Evolutionary conservation across 2,329 filamentous ascomycete genomes (phyloP), one percentile per base, ranked within the genome.

Genomic region (Nothophaeocryptopus gaeumannii): DNA sequence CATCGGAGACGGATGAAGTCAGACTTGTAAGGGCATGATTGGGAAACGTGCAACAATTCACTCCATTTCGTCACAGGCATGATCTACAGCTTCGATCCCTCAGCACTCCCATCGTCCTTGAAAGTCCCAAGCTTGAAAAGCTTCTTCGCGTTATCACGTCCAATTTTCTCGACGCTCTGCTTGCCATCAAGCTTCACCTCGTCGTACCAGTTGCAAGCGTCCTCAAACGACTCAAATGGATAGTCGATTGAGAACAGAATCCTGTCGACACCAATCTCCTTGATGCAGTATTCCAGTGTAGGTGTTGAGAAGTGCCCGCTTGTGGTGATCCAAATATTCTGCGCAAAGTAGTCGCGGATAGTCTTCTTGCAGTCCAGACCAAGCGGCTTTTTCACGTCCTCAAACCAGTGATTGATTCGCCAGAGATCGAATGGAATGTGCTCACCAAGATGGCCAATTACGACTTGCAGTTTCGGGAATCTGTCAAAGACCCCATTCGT

Each of bases 241-340:
- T 64, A 66, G 38, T 66, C 63, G 29, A 66, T 63, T 2, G 54
- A 59, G 55, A 64, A 66, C 30, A 66, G 39, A 20, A 66, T 63
- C 16, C 62, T 49, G 15, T 60, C 57, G 2, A 48, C 57, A 7
- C 77, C 72, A 26, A 81, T 66, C 55, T 79, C 72, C 14, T 70
- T 67, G 14, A 77, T 68, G 39, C 73, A 74, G 45, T 72, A 81
- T 53, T 79, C 69, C 38, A 81, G 63, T 1, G 77, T 78, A 1
- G 73, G 64, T 0, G 77, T 80, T 0, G 75, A 80, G 57, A 81
- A 82, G 60, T 81, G 75, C 0, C 79, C 79, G 47, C 70, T 74
- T 0, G 79, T 81, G 3, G 79, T 82, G 55, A 81, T 74, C 75
- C 76, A 82, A 49, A 82, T 68, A 61, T 81, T 81, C 34, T 73